These are phyloP conservation scores for Closterium sp. DNA, from an alignment of 139 green algal species.

Conservation along the genomic window DNA sequence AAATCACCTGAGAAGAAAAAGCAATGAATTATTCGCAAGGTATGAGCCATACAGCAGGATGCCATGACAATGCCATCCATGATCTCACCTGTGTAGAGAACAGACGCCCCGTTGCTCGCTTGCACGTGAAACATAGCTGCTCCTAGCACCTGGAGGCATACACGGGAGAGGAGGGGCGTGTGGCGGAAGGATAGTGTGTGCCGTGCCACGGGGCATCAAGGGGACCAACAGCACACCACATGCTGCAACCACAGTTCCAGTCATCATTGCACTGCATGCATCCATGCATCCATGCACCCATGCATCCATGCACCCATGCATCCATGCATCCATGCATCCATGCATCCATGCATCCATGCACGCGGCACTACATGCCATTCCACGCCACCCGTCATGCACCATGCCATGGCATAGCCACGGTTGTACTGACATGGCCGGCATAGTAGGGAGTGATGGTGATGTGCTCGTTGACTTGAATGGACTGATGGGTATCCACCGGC, in stretches of 20 bases:
- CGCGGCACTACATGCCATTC: no score
- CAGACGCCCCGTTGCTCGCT: conserved; percentile 33
- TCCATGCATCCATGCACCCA: background rate
- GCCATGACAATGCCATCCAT: no score
- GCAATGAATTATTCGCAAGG: no score
- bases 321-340: no score
- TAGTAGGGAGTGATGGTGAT: conserved; percentile 65
- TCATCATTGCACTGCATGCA: background rate
- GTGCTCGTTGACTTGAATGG: conserved; percentile 26
- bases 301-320: background rate
- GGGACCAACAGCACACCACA: background rate
- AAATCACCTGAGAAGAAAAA: no score
- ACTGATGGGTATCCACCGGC: conserved; percentile 31
- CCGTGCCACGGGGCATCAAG: background rate
- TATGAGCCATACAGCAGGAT: no score
- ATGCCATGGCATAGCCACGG: no score
- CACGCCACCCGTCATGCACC: background rate
- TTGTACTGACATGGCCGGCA: conserved; percentile 46
- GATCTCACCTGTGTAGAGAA: conserved; percentile 5
- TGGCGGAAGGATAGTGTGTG: no score
- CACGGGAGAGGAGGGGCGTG: no score
- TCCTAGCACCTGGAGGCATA: conserved; percentile 62
- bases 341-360: no score
- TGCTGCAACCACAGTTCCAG: background rate
- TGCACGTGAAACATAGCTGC: conserved; percentile 65